Base-by-base conservation (phyloP, 164 flowering plant genomes). In the Macadamia tetraphylla region DNA sequence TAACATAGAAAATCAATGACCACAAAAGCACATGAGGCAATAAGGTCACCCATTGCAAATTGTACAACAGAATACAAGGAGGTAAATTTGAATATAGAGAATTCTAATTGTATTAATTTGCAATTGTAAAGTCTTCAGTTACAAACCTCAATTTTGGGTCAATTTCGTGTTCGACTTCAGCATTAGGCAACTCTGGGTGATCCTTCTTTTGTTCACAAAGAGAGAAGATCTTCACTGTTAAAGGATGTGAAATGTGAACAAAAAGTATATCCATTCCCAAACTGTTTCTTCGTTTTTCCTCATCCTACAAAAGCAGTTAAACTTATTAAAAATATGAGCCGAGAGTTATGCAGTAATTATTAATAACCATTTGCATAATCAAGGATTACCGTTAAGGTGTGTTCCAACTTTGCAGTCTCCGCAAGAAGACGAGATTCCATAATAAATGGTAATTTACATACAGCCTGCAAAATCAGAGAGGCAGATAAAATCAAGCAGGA, bases 401-500 rank as follows among this genome's bases (percentile, higher is more conserved):
- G 70, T 46, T 83, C 89, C 65, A 85, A 74, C 68, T 80, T 83
- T 67, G 75, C 67, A 35, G 81, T 79, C 72, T 82, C 89, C 5
- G 76, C 46, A 60, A 85, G 86, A 63, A 85, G 89, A 44, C 83
- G 87, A 10, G 77, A 71, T 60, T 85, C 89, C 17, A 83, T 75
- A 56, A 85, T 85, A 71, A 84, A 85, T 40, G 89, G 87, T 59
- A 85, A 67, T 73, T 79, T 85, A 60, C 78, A 71, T 42, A 82
- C 62, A 70, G 73, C 87, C 89, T 85, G 82, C 23, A 60, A 56
- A 68, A n/a, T 15, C 60, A 51, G 17, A 64, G 53, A 62, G 67
- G 74, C 64, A 44, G 17, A 18, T 17, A 35, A 52, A 31, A 42
- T 55, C 15, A 60, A 18, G 49, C 31, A 64, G 42, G 52, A 8